These are phyloP conservation scores for Talaromyces sp. DNA, from an alignment of 2,329 filamentous ascomycete species.

Conservation along the genomic window DNA sequence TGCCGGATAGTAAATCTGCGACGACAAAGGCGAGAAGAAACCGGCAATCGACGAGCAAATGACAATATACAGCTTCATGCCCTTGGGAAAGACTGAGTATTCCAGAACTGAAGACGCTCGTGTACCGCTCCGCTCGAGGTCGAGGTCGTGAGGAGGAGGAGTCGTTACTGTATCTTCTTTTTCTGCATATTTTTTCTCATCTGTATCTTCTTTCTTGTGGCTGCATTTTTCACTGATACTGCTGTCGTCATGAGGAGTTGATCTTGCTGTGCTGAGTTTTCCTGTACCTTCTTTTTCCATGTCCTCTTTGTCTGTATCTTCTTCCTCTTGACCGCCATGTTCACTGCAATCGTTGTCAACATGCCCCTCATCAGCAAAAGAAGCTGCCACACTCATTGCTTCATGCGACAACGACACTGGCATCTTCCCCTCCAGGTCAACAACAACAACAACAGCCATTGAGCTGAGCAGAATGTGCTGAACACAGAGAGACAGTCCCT, in stretches of 20 bases:
- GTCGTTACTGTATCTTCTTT: not conserved
- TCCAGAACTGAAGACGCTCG: conserved; percentile 6
- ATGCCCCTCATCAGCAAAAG: not conserved
- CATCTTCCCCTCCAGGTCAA: not conserved
- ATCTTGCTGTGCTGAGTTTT: too few relatives aligned
- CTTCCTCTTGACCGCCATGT: not conserved
- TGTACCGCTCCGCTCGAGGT: conserved; percentile 5
- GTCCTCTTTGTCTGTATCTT: not conserved
- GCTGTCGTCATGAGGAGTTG: not conserved
- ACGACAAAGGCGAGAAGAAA: conserved; percentile 40
- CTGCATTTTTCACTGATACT: not conserved
- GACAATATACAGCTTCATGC: conserved; percentile 16
- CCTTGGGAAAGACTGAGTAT: conserved; percentile 17
- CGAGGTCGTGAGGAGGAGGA: not conserved
- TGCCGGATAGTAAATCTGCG: conserved; percentile 44
- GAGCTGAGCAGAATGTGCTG: not conserved
- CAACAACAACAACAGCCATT: not conserved
- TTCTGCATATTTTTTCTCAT: too few relatives aligned
- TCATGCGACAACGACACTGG: not conserved
- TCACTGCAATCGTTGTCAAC: not conserved
- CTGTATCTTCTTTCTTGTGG: not conserved
- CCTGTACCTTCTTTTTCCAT: not conserved
- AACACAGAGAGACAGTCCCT: too few relatives aligned
- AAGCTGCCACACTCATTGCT: not conserved
- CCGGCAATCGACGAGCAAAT: conserved; percentile 15